These are phyloP conservation scores for Diplosphaera chodatii DNA, from an alignment of 139 green algal species.

Conservation along the genomic window DNA sequence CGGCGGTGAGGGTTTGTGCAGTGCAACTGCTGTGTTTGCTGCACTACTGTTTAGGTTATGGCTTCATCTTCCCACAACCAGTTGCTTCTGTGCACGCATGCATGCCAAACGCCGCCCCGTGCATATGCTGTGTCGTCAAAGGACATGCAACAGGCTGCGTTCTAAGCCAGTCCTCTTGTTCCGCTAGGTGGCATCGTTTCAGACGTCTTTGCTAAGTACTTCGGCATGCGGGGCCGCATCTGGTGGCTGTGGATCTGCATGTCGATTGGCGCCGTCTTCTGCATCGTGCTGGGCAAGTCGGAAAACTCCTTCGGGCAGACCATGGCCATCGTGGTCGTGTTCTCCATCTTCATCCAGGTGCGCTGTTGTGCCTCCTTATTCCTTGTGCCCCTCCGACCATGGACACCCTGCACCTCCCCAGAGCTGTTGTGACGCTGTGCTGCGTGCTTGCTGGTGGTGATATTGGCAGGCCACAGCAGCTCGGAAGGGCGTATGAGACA, in stretches of 20 bases:
- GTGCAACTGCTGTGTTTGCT: not conserved
- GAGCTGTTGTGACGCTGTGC: too few relatives aligned
- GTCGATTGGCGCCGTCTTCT: conserved; percentile 67
- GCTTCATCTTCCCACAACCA: too few relatives aligned
- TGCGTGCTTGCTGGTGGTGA: too few relatives aligned
- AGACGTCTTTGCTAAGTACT: conserved; percentile 35
- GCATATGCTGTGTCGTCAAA: not conserved
- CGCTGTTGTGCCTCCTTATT: not conserved
- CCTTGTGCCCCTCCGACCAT: too few relatives aligned
- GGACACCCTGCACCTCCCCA: too few relatives aligned
- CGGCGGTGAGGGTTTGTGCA: conserved; percentile 31
- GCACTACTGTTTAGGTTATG: too few relatives aligned
- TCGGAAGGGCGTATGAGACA: too few relatives aligned
- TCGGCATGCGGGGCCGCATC: conserved; percentile 69
- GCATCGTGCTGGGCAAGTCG: conserved; percentile 65
- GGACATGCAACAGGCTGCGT: too few relatives aligned
- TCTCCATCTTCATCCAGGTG: conserved; percentile 75
- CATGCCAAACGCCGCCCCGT: too few relatives aligned
- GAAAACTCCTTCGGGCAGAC: conserved; percentile 54
- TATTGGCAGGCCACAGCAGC: too few relatives aligned
- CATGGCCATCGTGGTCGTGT: conserved; percentile 76
- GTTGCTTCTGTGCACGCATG: too few relatives aligned
- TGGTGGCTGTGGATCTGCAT: conserved; percentile 67
- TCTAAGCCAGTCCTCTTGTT: too few relatives aligned
- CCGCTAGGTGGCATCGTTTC: conserved; percentile 51